Evolutionary conservation across 108 stramenopile species (phyloP), one percentile per base, ranked within the genome.

Genomic region (Epithemia pelagica): DNA sequence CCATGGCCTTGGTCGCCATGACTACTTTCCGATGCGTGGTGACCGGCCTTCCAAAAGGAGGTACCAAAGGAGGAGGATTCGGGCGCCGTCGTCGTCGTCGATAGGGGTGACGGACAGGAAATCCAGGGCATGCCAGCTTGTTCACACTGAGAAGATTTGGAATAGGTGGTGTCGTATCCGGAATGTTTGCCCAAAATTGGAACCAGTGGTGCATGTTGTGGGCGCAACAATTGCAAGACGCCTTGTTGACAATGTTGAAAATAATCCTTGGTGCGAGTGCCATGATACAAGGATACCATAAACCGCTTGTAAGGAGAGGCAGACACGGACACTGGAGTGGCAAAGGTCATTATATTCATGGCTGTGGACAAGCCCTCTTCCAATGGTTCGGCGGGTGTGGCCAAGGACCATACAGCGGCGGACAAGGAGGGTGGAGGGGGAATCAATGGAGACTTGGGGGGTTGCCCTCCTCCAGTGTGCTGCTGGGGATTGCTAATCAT

Each of bases 301-400:
- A 74, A 86, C 33, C 81, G 46, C 52, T 78, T 86, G n/a, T 10
- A 3, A 3, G 61, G 61, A 7, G 57, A 7, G 18, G 82, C 78
- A n/a, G 66, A 66, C 10, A 81, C 69, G 7, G 85, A 83, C 25
- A 86, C 80, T 15, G 79, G 74, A 7, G 78, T 86, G 37, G 67
- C 78, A 63, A 73, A 86, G 22, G 85, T 86, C 30, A 86, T 59
- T 27, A 86, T 86, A 54, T 78, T 82, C 85, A 86, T 86, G 72
- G 79, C 68, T 0, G 80, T 80, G 22, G 68, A 46, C 37, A 46
- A 46, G 37, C 37, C 37, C 15, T 46, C 10, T 46, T 46, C 10
- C 37, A 46, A 10, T 5, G 37, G 37, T 46, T 46, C 37, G 10
- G 37, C 37, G 5, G 37, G 37, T 10, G 37, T 46, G 21, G 82